Base-by-base conservation (phyloP, 768 basidiomycete genomes). In the Auricularia auricula-judae region DNA sequence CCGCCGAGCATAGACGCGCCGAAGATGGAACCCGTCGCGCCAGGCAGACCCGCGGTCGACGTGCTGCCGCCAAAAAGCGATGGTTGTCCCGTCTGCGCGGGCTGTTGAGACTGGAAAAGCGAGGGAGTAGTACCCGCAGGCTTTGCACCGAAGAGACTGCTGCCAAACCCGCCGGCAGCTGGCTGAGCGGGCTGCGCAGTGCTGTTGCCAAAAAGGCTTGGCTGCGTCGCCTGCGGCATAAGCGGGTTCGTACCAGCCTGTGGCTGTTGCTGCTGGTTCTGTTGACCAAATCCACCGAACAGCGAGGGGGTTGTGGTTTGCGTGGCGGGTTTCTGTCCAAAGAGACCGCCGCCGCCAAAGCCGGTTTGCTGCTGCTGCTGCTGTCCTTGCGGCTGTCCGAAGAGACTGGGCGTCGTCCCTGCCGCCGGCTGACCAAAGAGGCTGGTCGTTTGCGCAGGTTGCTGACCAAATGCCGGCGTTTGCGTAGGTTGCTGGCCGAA, bases 131-230 rank as follows among this genome's bases (percentile, higher is more conserved):
- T 80, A 7, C 82, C 80, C 39, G 78, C 74, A 12, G 80, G 82
- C 72, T 82, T 86, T 51, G 74, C 76, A 29, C 79, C 79, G 67
- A 86, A 86, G 23, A 89, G 63, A 33, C 77, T 73, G 10, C 77
- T 74, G 12, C 81, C 81, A 53, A 85, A 82, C 5, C 69, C 58
- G 23, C 69, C 61, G 3, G 70, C 64, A 47, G 71, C 74, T n/a
- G 56, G 56, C 12, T 59, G 23, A 14, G 21, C 23, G 56, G 56
- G 23, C 56, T 59, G 56, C 18, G 29, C 43, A 4, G 66, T 54
- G 36, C 21, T 65, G 4, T 42, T 12, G 44, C 64, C 64, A n/a
- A 65, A 65, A 23, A 65, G 62, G 4, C 23, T 12, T 16, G 53
- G 18, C 53, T 10, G 8, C 34, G 56, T 18, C 29, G 56, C 4